Percentiles rank a stretch among this genome's conserved stretches.
phyloP scores from a whole-genome alignment of 2,329 filamentous ascomycete genomes.

The Pyrenophora tritici-repentis region DNA sequence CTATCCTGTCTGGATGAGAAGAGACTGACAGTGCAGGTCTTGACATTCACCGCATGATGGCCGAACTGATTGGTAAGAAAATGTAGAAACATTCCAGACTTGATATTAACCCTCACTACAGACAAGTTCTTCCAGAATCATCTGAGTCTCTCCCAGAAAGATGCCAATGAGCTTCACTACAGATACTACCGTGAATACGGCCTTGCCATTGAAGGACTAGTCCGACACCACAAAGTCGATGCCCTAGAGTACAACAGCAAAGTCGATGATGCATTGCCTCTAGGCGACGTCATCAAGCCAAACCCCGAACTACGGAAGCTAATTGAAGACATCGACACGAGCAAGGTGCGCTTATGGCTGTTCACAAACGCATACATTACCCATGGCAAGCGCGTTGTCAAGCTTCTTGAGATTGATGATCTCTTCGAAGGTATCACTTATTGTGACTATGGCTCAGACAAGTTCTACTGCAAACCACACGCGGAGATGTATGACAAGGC shows the following conservation, averaged over 20 bases:
- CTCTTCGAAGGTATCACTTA: constrained; percentile 94
- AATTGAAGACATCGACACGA: constrained; percentile 79
- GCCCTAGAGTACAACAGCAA: constrained; percentile 91
- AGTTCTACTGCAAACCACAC: constrained; percentile 85
- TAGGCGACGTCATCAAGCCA: constrained; percentile 82
- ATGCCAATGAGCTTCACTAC: constrained; percentile 83
- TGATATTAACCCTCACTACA: constrained; percentile 24
- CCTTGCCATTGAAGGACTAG: constrained; percentile 93
- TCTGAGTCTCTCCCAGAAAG: constrained; percentile 72
- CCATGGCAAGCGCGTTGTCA: constrained; percentile 82
- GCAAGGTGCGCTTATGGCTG: constrained; percentile 87
- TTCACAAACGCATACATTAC: constrained; percentile 96
- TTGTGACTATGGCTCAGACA: constrained; percentile 79
- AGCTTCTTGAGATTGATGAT: constrained; percentile 79
- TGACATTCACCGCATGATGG: constrained; percentile 89
- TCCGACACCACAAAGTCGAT: constrained; percentile 92
- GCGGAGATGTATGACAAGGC: constrained; percentile 84
- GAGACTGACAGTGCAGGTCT: constrained; percentile 55
- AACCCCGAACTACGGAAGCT: constrained; percentile 74
- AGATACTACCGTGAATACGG: constrained; percentile 97
- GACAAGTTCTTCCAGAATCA: constrained; percentile 69
- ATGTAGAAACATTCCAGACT: too few relatives aligned
- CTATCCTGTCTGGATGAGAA: background rate
- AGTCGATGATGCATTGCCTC: constrained; percentile 91
- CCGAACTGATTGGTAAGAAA: constrained; percentile 68